Percentiles rank a stretch among this genome's conserved stretches.
phyloP scores from a whole-genome alignment of 1,139 yeast species.

The Arxiozyma slooffiae region DNA sequence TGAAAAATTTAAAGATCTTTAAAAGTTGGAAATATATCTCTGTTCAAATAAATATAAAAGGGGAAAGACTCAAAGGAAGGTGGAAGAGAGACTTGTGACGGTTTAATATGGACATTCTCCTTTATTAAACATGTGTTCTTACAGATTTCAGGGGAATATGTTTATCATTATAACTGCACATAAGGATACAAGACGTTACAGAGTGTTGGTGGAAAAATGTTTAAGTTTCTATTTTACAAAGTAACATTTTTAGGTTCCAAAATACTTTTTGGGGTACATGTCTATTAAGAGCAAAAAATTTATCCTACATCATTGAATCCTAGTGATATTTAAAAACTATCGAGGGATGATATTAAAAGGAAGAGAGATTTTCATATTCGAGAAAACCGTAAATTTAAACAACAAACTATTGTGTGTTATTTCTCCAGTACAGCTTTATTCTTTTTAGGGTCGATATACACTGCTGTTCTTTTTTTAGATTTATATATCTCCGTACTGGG shows the following conservation, averaged over 20 bases:
- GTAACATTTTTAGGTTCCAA: neutral
- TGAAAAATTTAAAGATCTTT: neutral
- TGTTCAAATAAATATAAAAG: no score
- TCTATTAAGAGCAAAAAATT: no score
- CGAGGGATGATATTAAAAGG: conserved; percentile 30
- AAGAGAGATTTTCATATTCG: conserved; percentile 29
- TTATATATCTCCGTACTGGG: conserved; percentile 89
- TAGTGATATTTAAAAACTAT: conserved; percentile 25
- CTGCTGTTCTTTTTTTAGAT: conserved; percentile 91
- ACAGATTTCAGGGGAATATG: neutral
- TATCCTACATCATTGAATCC: neutral
- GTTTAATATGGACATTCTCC: no score
- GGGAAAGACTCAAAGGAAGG: no score
- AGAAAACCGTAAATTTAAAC: conserved; percentile 30
- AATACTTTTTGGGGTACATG: neutral
- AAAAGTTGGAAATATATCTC: no score
- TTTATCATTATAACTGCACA: no score
- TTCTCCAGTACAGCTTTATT: conserved; percentile 60
- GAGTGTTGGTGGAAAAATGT: neutral
- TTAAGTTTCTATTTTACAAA: neutral
- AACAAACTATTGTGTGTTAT: conserved; percentile 57
- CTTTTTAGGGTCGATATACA: conserved; percentile 73
- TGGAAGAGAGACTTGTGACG: no score
- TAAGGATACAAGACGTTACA: neutral
- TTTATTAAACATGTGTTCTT: no score